Percentiles rank a stretch among this genome's conserved stretches.
phyloP scores from a whole-genome alignment of 345 rosid genomes.

The Excoecaria cochinchinensis region DNA sequence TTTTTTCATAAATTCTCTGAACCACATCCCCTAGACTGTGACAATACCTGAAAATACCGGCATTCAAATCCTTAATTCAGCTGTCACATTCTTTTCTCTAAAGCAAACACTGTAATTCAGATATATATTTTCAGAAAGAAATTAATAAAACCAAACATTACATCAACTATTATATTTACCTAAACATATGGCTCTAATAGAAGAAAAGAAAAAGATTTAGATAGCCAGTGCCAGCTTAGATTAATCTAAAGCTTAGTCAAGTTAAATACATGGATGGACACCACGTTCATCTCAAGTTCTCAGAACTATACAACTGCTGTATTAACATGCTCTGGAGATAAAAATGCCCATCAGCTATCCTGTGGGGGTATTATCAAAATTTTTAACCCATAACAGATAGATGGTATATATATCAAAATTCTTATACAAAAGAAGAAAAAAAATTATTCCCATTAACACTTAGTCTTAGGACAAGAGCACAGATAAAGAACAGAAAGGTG shows the following conservation, averaged over 20 bases:
- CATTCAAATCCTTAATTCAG: constrained; percentile 17
- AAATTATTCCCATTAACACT: background rate
- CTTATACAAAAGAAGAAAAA: background rate
- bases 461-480: background rate
- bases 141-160: background rate
- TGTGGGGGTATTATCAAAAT: background rate
- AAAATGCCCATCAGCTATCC: background rate
- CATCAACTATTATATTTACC: background rate
- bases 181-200: background rate
- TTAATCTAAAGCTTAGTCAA: background rate
- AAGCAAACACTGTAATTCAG: background rate
- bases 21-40: constrained; percentile 61
- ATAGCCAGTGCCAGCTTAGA: background rate
- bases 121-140: background rate
- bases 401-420: background rate
- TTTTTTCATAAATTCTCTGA: constrained; percentile 55
- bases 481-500: background rate
- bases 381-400: background rate
- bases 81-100: background rate
- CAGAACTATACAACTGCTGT: background rate
- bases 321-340: background rate
- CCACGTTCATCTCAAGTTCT: background rate
- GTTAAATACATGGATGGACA: background rate
- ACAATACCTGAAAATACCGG: constrained; percentile 51
- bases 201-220: background rate